These are phyloP conservation scores for Buddleja alternifolia DNA, from an alignment of 257 asterid genomes.

Conservation along the genomic window DNA sequence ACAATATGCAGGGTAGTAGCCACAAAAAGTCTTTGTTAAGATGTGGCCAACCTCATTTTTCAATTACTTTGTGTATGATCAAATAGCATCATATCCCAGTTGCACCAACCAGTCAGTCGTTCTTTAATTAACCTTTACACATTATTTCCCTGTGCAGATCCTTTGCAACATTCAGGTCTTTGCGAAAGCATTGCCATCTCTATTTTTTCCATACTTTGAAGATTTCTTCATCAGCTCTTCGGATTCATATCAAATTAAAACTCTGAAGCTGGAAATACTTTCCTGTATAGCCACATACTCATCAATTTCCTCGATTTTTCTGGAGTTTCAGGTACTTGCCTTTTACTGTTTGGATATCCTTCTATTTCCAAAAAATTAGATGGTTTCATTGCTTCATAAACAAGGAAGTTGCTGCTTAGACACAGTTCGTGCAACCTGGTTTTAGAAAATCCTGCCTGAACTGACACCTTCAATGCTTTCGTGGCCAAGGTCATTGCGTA, in stretches of 20 bases:
- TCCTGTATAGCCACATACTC: slow-evolving; percentile 76
- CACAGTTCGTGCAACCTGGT: slow-evolving; percentile 11
- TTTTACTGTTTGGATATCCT: slow-evolving; percentile 14
- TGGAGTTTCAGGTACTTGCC: slow-evolving; percentile 87
- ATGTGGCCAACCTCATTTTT: slow-evolving; percentile 11
- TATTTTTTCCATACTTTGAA: slow-evolving; percentile 77
- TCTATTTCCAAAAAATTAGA: slow-evolving; percentile 7
- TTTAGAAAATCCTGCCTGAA: slow-evolving; percentile 19
- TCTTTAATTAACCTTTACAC: slow-evolving; percentile 21
- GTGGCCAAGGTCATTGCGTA: slow-evolving; percentile 2
- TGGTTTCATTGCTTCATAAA: slow-evolving; percentile 16
- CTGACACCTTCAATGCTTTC: slow-evolving; percentile 17
- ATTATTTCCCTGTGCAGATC: slow-evolving; percentile 56
- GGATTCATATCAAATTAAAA: slow-evolving; percentile 81
- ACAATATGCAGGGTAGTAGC: slow-evolving; percentile 11
- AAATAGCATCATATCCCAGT: slow-evolving; percentile 12
- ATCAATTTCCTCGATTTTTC: slow-evolving; percentile 74
- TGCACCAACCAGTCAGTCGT: neutral
- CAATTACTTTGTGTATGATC: slow-evolving; percentile 14
- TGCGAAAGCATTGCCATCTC: slow-evolving; percentile 82
- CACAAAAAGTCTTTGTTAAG: slow-evolving; percentile 14
- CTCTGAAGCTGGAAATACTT: slow-evolving; percentile 91
- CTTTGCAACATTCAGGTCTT: slow-evolving; percentile 95
- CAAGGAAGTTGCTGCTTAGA: slow-evolving; percentile 23
- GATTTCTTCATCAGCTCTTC: slow-evolving; percentile 80